A percentile compares a stretch with the other conserved stretches of the same genome.
Conservation (phyloP, 345 rosid species). For the Laguncularia racemosa region DNA sequence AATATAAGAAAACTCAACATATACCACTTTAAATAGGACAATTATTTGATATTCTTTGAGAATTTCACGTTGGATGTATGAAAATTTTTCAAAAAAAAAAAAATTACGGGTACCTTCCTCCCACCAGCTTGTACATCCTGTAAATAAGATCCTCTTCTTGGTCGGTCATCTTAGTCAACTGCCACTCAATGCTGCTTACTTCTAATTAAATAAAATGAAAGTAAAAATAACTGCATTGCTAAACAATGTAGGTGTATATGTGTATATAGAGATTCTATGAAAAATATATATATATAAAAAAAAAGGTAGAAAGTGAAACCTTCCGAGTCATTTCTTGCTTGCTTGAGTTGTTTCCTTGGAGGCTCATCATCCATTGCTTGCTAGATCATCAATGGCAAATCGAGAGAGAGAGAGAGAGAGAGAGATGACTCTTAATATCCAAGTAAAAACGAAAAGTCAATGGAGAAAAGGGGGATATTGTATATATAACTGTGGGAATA, state of each 20-base stretch:
- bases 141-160: slow-evolving; percentile 51
- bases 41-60: too few relatives aligned
- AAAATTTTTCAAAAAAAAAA: not conserved
- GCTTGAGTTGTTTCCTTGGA: slow-evolving; percentile 1
- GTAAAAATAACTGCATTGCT: too few relatives aligned
- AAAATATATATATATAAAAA: not conserved
- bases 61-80: too few relatives aligned
- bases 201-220: slow-evolving; percentile 13
- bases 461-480: too few relatives aligned
- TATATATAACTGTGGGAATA: too few relatives aligned
- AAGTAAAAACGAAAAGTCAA: not conserved
- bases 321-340: not conserved
- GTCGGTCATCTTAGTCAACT: slow-evolving; percentile 29
- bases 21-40: too few relatives aligned
- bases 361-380: too few relatives aligned
- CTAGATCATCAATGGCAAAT: not conserved
- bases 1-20: too few relatives aligned
- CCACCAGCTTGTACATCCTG: slow-evolving; percentile 46
- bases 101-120: slow-evolving; percentile 29
- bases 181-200: slow-evolving; percentile 44
- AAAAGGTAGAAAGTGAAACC: not conserved
- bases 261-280: too few relatives aligned
- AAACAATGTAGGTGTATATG: too few relatives aligned
- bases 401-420: not conserved
- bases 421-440: not conserved